Percentiles rank a stretch among this genome's conserved stretches.
Conservation (phyloP, 2,329 filamentous ascomycete genomes). For the Claviceps sp. region DNA sequence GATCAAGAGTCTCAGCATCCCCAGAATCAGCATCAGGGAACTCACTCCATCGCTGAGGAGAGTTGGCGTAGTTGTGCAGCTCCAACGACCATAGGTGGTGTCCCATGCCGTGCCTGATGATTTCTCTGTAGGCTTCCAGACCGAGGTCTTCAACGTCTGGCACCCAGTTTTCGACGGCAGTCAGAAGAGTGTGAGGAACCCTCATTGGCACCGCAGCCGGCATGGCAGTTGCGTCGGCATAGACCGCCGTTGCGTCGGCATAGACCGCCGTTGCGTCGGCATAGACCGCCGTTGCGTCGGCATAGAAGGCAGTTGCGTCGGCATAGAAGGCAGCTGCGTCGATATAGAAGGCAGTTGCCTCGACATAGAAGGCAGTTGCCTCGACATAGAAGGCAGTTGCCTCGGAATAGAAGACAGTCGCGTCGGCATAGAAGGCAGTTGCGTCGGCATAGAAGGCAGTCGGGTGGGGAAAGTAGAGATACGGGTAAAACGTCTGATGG, state of each 20-base stretch:
- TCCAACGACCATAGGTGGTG: not conserved
- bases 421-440: not conserved
- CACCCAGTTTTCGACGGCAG: not conserved
- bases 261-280: not conserved
- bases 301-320: not conserved
- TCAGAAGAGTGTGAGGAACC: not conserved
- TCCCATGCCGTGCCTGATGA: not conserved
- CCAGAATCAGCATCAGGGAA: not conserved
- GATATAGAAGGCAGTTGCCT: not conserved
- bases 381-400: not conserved
- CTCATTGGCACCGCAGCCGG: too few relatives aligned
- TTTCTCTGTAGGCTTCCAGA: too few relatives aligned
- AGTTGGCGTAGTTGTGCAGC: not conserved
- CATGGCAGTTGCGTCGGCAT: too few relatives aligned
- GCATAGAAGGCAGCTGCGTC: not conserved
- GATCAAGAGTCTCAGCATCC: not conserved
- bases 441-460: not conserved
- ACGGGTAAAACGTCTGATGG: not conserved
- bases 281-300: not conserved
- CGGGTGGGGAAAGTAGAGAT: not conserved
- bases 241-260: not conserved
- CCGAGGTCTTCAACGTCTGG: not conserved
- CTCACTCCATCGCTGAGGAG: slow-evolving; percentile 1
- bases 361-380: not conserved
- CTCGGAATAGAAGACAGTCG: not conserved